Base-by-base conservation (phyloP, 2,329 filamentous ascomycete species). In the Verticillium albo-atrum region DNA sequence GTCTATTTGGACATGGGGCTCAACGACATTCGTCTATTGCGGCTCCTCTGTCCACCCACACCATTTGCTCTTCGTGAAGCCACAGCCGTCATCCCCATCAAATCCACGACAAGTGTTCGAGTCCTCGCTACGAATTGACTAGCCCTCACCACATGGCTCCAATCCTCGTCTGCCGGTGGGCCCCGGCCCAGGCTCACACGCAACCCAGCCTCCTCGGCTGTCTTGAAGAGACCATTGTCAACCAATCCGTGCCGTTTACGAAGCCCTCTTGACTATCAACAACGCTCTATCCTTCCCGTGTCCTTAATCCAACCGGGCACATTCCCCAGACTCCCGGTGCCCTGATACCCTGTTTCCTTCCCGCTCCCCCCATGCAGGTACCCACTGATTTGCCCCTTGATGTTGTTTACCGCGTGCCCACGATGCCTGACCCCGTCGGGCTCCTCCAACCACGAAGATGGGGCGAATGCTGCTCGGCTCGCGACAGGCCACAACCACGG, bases 391-490 rank as follows among this genome's bases (percentile, higher is more conserved):
- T 37, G 55, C 42, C 42, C n/a, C 27, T 15, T 32, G 20, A 17
- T 55, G 54, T 34, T 35, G 28, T 5, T 55, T 34, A 10, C 54
- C 54, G 17, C 23, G 7, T 42, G 55, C 34, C 26, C 23, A 17
- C 27, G 55, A 32, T 57, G 55, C 55, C 55, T 42, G 28, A 57
- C 28, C 35, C 27, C 25, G 55, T 57, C 55, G 37, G 55, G 55
- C 55, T 30, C 35, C 12, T 23, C 55, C 55, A 57, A 52, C 37
- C 55, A 57, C 37, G 55, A 25, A 20, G 17, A 32, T 20, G 34
- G 32, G 54, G 54, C 54, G 54, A 25, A 6, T 6, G 54, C n/a
- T 32, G 15, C 54, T 56, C 54, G 35, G 54, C 54, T 47, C 54
- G 42, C 54, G 42, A 42, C 32, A 55, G 32, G 17, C 54, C 23